Conservation (phyloP, 805 yeast species). For the Kuraishia cidri region DNA sequence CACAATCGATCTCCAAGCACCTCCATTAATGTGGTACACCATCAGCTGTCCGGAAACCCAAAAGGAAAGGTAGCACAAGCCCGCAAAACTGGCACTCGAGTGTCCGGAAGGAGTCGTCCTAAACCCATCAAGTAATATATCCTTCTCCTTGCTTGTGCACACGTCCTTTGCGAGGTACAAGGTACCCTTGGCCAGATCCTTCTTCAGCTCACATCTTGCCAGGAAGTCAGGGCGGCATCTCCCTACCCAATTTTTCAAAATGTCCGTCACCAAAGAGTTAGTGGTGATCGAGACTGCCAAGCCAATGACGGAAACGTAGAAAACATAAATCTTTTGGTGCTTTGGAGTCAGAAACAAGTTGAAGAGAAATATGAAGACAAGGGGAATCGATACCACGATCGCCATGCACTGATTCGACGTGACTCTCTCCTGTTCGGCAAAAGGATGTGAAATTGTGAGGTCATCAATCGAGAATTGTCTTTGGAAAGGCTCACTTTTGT, state of each 20-base stretch:
- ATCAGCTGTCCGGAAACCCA: conserved; percentile 64
- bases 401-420: conserved; percentile 42
- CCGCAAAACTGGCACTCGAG: conserved; percentile 62
- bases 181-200: conserved; percentile 44
- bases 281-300: conserved; percentile 48
- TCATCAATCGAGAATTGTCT: conserved; percentile 75
- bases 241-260: conserved; percentile 78
- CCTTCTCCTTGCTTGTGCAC: conserved; percentile 43
- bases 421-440: conserved; percentile 67
- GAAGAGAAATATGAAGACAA: conserved; percentile 21
- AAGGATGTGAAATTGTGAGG: conserved; percentile 72
- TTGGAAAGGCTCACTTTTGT: conserved; percentile 50
- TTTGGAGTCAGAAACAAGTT: conserved; percentile 32
- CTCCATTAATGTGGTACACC: conserved; percentile 27
- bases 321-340: conserved; percentile 45
- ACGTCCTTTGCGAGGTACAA: conserved; percentile 56
- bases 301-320: conserved; percentile 62
- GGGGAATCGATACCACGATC: conserved; percentile 46
- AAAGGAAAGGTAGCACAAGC: conserved; percentile 50
- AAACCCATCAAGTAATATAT: conserved; percentile 54
- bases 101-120: conserved; percentile 83
- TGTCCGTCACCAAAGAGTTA: conserved; percentile 59
- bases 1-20: conserved; percentile 56
- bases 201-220: conserved; percentile 70
- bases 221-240: conserved; percentile 89